A percentile compares a stretch with the other conserved stretches of the same genome.
phyloP scores from a whole-genome alignment of 192 early-diverging fungal species.

The Entomortierella parvispora region DNA sequence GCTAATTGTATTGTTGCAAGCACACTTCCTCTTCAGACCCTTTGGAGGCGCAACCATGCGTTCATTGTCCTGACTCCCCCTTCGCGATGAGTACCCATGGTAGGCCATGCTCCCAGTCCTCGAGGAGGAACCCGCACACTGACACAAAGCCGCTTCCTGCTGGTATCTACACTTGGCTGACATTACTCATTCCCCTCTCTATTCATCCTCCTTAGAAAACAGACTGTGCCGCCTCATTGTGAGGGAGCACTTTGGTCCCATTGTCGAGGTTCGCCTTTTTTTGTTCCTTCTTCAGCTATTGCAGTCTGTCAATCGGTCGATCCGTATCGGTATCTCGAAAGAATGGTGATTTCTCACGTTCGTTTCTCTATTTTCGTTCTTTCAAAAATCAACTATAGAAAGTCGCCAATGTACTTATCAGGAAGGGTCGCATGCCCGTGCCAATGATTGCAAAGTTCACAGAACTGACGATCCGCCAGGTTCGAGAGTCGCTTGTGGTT shows the following conservation, averaged over 20 bases:
- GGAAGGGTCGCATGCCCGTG: constrained; percentile 76
- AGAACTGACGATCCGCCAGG: constrained; percentile 57
- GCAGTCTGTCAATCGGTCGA: neutral
- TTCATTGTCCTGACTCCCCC: no score
- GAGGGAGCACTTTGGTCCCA: constrained; percentile 81
- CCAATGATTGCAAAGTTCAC: constrained; percentile 59
- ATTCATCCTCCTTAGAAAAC: constrained; percentile 18
- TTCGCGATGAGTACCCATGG: no score
- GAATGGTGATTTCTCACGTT: neutral
- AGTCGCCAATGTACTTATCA: constrained; percentile 67
- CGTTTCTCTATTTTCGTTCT: neutral
- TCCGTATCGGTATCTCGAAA: neutral
- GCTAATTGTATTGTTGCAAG: no score
- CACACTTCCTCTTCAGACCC: no score
- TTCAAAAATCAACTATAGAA: no score
- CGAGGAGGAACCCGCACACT: no score
- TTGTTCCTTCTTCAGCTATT: neutral
- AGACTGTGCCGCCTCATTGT: constrained; percentile 64
- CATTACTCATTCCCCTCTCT: neutral
- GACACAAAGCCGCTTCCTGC: no score
- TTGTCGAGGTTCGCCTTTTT: constrained; percentile 67
- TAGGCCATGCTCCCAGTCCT: no score
- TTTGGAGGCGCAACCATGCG: no score
- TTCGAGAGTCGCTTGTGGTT: constrained; percentile 80
- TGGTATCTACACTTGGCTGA: no score